phyloP scores from a whole-genome alignment of 495 filamentous ascomycete species.

The Talaromyces ruber region DNA sequence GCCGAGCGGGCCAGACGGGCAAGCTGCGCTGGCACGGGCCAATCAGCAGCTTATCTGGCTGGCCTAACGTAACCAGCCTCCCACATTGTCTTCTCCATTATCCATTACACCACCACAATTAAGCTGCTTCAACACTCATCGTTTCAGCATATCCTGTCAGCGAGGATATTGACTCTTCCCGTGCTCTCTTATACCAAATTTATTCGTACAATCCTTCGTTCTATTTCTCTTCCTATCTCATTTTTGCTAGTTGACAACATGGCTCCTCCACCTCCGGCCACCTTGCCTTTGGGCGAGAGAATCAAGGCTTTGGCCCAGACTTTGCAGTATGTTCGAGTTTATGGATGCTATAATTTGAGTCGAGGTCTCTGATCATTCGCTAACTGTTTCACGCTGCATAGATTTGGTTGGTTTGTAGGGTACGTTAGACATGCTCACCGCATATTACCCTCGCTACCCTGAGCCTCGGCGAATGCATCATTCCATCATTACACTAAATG shows the following conservation, averaged over 20 bases:
- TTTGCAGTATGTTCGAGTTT: slow-evolving; percentile 60
- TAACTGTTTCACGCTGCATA: slow-evolving; percentile 18
- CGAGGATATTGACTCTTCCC: background rate
- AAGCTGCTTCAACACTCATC: background rate
- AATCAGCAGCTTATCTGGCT: slow-evolving; percentile 2
- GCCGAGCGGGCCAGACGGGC: background rate
- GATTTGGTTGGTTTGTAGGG: slow-evolving; percentile 84
- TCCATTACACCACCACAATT: background rate
- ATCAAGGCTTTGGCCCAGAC: slow-evolving; percentile 72
- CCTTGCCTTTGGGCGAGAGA: slow-evolving; percentile 64
- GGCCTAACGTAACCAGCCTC: slow-evolving; percentile 4
- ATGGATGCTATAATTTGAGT: slow-evolving; percentile 25
- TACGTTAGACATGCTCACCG: slow-evolving; percentile 38
- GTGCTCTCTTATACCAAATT: background rate
- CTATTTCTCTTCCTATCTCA: background rate
- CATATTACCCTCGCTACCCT: slow-evolving; percentile 13
- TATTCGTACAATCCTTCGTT: background rate
- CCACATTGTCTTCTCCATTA: slow-evolving; percentile 1
- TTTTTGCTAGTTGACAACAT: slow-evolving; percentile 31
- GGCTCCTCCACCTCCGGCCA: slow-evolving; percentile 71
- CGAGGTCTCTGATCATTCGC: slow-evolving; percentile 8
- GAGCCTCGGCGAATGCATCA: background rate
- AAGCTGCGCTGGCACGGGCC: background rate
- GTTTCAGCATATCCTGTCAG: background rate
- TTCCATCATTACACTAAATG: background rate